These are phyloP conservation scores for Baorangia bicolor DNA, from an alignment of 768 basidiomycete species.

Conservation along the genomic window DNA sequence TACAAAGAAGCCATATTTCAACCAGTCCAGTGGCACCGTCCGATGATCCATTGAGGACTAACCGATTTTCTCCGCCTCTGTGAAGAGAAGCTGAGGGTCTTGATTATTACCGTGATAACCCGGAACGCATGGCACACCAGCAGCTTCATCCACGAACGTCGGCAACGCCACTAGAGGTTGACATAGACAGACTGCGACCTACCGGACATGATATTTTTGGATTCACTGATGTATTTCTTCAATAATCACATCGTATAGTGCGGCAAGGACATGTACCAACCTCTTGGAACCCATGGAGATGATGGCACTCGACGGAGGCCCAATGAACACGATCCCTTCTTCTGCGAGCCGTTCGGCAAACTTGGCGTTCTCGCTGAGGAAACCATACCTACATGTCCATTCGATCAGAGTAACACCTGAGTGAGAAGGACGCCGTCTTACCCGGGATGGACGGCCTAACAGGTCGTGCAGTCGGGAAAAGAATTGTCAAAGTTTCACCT, in stretches of 20 bases:
- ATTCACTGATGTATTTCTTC: conserved; percentile 56
- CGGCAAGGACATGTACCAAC: conserved; percentile 35
- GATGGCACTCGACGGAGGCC: conserved; percentile 86
- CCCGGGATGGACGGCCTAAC: conserved; percentile 90
- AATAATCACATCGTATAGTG: neutral
- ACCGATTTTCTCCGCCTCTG: conserved; percentile 75
- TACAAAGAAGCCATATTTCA: conserved; percentile 21
- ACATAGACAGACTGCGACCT: conserved; percentile 18
- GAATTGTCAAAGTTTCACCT: neutral
- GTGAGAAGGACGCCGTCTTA: conserved; percentile 32
- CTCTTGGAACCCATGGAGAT: conserved; percentile 96
- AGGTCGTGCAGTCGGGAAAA: neutral
- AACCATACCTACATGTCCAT: conserved; percentile 63
- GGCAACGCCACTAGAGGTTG: neutral
- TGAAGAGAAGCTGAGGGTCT: conserved; percentile 63
- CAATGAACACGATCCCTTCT: conserved; percentile 86
- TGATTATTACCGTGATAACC: conserved; percentile 90
- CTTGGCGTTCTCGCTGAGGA: conserved; percentile 86
- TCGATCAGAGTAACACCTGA: neutral
- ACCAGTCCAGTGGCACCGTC: neutral
- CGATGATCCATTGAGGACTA: neutral
- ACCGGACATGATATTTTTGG: conserved; percentile 93
- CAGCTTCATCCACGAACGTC: conserved; percentile 46
- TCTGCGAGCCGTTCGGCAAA: conserved; percentile 75
- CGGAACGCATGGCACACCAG: conserved; percentile 90